Percentiles rank a stretch among this genome's conserved stretches.
phyloP scores from a whole-genome alignment of 177 flowering plant genomes.

The Tripterygium wilfordii region DNA sequence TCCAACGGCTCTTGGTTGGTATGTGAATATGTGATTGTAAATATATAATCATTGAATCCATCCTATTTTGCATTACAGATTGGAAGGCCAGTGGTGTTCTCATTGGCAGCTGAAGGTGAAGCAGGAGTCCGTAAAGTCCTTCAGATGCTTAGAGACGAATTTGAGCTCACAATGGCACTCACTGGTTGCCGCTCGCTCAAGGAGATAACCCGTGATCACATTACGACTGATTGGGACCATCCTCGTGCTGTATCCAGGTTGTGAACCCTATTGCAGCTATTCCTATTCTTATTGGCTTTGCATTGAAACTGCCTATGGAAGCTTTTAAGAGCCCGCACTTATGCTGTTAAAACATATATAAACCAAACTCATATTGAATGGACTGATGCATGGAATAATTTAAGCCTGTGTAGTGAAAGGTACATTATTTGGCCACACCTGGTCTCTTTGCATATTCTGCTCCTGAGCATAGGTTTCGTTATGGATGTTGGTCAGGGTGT shows the following conservation, averaged over 20 bases:
- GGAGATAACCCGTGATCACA: constrained; percentile 69
- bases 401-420: no score
- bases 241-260: constrained; percentile 11
- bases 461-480: no score
- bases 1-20: neutral
- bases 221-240: constrained; percentile 40
- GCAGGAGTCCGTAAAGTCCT: constrained; percentile 81
- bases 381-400: no score
- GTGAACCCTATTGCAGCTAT: no score
- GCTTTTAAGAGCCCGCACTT: no score
- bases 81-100: constrained; percentile 83
- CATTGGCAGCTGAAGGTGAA: constrained; percentile 92
- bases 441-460: no score
- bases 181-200: constrained; percentile 74
- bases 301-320: no score
- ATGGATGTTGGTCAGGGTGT: no score
- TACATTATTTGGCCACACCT: no score
- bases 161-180: constrained; percentile 73
- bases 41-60: neutral
- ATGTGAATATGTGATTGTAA: neutral
- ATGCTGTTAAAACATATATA: no score
- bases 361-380: no score
- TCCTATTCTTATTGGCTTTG: no score
- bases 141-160: constrained; percentile 77
- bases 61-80: constrained; percentile 38